Evolutionary conservation across 257 asterid species (phyloP), one percentile per base, ranked within the genome.

Genomic region (Gynochthodes officinalis): DNA sequence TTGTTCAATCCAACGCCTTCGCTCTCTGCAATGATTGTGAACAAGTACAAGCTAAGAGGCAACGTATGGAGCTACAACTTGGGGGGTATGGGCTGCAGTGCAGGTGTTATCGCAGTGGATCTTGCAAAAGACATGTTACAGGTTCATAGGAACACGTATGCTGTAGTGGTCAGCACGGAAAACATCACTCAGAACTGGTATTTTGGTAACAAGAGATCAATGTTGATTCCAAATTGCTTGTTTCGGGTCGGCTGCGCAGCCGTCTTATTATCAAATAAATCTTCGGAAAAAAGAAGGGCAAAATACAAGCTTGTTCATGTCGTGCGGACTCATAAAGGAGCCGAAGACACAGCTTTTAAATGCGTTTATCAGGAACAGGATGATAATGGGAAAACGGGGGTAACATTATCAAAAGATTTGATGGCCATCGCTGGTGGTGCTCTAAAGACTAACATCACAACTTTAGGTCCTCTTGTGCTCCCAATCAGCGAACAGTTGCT

Each of bases 71-170:
- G 82, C 79, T 82, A 72, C 63, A 84, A 84, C 32, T 64, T 84
- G 37, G 77, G 86, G 0, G 89, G 89, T 12, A 84, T 84, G 89
- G 86, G 89, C 0, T 84, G 89, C 44, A 82, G 86, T 42, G 86
- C 86, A 10, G 89, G 89, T 37, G 83, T 84, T 1, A 77, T 82
- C 52, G 81, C 86, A 44, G 23, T 80, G 27, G 83, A 82, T 73
- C 78, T 84, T 21, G 86, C 86, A 1, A 82, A 76, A 23, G 83
- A 82, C 18, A 59, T 84, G 85, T 73, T 84, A 3, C 86, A 82
- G 33, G 75, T 75, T 62, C 83, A 79, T 49, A 37, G 84, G 18
- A 78, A 78, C 62, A 70, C 83, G 0, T 77, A 72, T 23, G 89
- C 89, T 30, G 73, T 82, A 18, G 84, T 82, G 11, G 78, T 84